These are phyloP conservation scores for Oryza nivara DNA, from an alignment of 176 grass and related monocot species.

Conservation along the genomic window DNA sequence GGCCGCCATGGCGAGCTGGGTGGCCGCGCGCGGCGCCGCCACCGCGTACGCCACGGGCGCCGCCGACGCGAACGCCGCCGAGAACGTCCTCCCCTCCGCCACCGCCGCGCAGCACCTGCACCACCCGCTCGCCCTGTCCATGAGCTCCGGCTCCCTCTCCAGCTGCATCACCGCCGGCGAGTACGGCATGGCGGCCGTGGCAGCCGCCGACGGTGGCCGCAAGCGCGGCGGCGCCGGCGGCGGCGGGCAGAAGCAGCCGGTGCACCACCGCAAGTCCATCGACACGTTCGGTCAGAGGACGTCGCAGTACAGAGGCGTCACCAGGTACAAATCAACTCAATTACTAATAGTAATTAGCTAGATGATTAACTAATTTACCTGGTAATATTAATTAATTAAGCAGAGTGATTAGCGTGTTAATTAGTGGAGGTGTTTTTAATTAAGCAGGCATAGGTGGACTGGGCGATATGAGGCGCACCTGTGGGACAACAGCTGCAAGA, in stretches of 20 bases:
- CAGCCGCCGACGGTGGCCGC: slow-evolving; percentile 48
- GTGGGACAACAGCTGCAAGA: slow-evolving; percentile 99
- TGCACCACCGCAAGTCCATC: slow-evolving; percentile 97
- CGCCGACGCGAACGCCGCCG: not conserved
- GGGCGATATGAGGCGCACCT: slow-evolving; percentile 98
- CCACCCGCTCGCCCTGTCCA: slow-evolving; percentile 67
- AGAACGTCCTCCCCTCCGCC: not conserved
- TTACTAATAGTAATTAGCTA: not conserved
- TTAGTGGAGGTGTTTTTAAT: too few relatives aligned
- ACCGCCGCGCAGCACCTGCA: slow-evolving; percentile 31
- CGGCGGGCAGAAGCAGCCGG: slow-evolving; percentile 76
- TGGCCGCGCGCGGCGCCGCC: slow-evolving; percentile 30
- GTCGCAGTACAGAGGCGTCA: slow-evolving; percentile 97
- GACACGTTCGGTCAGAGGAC: slow-evolving; percentile 98
- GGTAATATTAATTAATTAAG: too few relatives aligned
- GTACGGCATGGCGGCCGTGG: slow-evolving; percentile 24
- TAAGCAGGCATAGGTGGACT: slow-evolving; percentile 94
- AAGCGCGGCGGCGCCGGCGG: slow-evolving; percentile 60
- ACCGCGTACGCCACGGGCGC: not conserved
- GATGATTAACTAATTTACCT: too few relatives aligned
- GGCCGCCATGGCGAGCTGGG: slow-evolving; percentile 52
- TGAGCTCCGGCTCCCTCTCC: slow-evolving; percentile 88
- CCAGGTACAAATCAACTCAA: slow-evolving; percentile 59
- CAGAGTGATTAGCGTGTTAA: too few relatives aligned
- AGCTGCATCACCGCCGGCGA: slow-evolving; percentile 61